Evolutionary conservation across 2,329 filamentous ascomycete genomes (phyloP), one percentile per base, ranked within the genome.

Genomic region (Ambrosiella beaveri): DNA sequence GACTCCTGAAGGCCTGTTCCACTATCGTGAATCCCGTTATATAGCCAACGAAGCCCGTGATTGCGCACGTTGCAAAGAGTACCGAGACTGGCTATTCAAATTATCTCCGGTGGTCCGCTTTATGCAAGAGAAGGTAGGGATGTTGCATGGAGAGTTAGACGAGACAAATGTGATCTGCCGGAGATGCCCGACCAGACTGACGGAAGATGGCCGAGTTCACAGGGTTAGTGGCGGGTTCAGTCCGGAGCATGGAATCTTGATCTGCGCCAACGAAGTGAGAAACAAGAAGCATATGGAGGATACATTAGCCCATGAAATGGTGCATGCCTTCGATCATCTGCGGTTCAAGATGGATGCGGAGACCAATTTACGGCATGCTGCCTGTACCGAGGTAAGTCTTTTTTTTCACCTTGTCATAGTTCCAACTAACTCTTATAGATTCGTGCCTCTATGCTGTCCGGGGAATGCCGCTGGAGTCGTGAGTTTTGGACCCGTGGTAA

Each of bases 261-360:
- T 98, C 19, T 98, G 93, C 71, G 88, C 93, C 56, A 98, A 98
- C 71, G 84, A 93, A 71, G 80, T 97, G 67, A 76, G 84, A 60
- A 82, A 88, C 67, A 75, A 82, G 59, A 82, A 83, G 38, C 88
- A 95, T 68, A 70, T 95, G 64, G 93, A 98, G 73, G 93, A 98
- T 69, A 95, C 90, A 9, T 74, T 98, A 66, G 84, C 90, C 36
- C 93, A 98, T 70, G 93, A 98, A 73, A 94, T 98, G 88, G 86
- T 98, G 57, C 93, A 98, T 69, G 90, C 90, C 1, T 97, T 89
- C 76, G 93, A 98, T 68, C 86, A 95, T 68, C 67, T 97, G 64
- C 75, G 91, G 62, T 98, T 88, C 75, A 93, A 95, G 71, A 82
- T 96, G 50, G 85, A 97, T 67, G 87, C 86, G 74, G 74, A 77